Conservation (phyloP, 148 eudicot genomes). For the Rhododendron vialii region DNA sequence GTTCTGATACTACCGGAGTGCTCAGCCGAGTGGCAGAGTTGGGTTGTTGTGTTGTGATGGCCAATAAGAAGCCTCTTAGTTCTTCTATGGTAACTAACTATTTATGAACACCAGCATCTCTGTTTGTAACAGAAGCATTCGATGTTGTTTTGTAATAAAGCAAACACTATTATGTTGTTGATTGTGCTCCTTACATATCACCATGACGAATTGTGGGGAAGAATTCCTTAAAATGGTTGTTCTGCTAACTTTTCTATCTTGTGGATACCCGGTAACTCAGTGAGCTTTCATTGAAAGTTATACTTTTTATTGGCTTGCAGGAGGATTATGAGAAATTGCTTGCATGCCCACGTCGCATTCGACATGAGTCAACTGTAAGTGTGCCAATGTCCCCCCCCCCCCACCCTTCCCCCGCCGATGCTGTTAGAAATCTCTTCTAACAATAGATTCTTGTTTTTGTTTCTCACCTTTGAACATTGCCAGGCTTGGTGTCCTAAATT, state of each 20-base stretch:
- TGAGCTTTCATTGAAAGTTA: background rate
- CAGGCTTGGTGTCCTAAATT: background rate
- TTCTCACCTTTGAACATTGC: background rate
- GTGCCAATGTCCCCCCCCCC: background rate
- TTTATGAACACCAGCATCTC: background rate
- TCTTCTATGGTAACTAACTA: constrained; percentile 58
- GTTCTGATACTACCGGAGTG: constrained; percentile 66
- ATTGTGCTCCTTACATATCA: background rate
- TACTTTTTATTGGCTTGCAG: constrained; percentile 41
- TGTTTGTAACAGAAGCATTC: background rate
- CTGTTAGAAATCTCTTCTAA: too few species aligned
- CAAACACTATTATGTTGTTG: background rate
- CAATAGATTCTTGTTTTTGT: background rate
- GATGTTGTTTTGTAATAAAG: background rate
- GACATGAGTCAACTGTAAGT: constrained; percentile 95
- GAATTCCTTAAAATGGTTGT: background rate
- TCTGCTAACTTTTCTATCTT: background rate
- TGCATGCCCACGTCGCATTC: constrained; percentile 59
- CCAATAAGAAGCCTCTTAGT: constrained; percentile 95
- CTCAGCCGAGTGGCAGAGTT: constrained; percentile 48
- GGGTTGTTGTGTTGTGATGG: constrained; percentile 79
- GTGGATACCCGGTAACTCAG: background rate
- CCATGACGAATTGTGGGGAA: background rate
- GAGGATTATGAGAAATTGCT: constrained; percentile 74
- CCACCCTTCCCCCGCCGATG: too few species aligned